Evolutionary conservation across 164 flowering plant species (phyloP).

Genomic region (Vitis riparia): DNA sequence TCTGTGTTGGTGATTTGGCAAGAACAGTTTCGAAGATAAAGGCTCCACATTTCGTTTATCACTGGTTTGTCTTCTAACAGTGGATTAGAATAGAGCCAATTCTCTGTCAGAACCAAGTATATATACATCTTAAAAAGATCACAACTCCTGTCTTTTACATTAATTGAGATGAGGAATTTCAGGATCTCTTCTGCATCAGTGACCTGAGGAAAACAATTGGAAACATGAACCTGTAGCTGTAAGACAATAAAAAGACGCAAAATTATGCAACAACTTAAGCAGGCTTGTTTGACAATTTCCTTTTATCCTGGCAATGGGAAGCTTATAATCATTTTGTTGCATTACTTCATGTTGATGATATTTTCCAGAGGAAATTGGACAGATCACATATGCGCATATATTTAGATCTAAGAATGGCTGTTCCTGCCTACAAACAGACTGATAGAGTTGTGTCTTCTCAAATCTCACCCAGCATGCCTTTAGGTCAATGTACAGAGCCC

Average conservation of each 20-base stretch:
- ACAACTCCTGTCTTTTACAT: constrained; percentile 62
- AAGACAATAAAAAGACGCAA: not conserved
- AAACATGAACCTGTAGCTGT: not conserved
- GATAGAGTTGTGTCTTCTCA: no score
- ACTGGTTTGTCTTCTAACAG: constrained; percentile 37
- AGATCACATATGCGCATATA: no score
- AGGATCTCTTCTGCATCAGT: constrained; percentile 52
- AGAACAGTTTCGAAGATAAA: constrained; percentile 70
- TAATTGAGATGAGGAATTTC: constrained; percentile 43
- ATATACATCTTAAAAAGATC: constrained; percentile 63
- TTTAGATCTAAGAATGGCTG: no score
- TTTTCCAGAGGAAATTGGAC: no score
- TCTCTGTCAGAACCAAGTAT: constrained; percentile 62
- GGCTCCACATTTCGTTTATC: constrained; percentile 55
- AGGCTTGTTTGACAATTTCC: no score
- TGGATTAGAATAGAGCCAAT: constrained; percentile 59
- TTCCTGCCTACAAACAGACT: no score
- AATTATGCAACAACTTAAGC: no score
- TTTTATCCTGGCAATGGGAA: no score
- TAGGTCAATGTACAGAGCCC: no score
- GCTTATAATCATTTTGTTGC: no score
- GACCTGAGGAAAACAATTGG: constrained; percentile 29
- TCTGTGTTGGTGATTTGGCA: constrained; percentile 73
- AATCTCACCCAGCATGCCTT: no score
- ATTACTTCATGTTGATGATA: no score